Base-by-base conservation (phyloP, 1,139 yeast species). In the Hyphopichia wangnamkhiaoensis region DNA sequence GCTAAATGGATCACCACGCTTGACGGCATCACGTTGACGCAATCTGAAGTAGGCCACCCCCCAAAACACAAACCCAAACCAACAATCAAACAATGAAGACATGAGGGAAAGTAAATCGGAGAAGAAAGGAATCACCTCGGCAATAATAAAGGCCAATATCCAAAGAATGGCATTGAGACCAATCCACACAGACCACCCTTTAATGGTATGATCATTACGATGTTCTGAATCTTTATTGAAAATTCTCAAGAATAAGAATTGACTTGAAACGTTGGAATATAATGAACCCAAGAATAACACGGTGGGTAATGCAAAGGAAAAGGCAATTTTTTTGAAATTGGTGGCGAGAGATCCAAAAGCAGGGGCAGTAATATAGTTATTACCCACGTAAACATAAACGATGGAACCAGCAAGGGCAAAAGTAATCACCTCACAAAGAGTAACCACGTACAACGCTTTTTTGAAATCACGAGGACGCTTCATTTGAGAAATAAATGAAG, bases 61-160 rank as follows among this genome's bases (percentile, higher is more conserved):
- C 84, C 84, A 80, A 51, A 79, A 80, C 16, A 79, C 75, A 51
- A 76, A 80, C 0, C 84, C 84, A 50, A 80, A 80, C 80, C 82
- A 80, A 53, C 83, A 76, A 54, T 79, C 84, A 50, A 80, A 80
- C 37, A 80, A 61, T 3, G 84, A 78, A n/a, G 79, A 73, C 84
- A 80, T 79, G 51, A 80, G 62, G 5, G 82, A 70, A 34, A 80
- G 63, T 47, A 80, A 59, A 50, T 79, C 84, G 23, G 79, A 69
- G 56, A 80, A 80, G 57, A 80, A 79, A 12, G 85, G 85, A 51
- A 80, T 79, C 24, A 77, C 83, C 52, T 80, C 82, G 2, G 84
- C 83, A 51, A 80, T 65, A 17, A 80, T 58, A 46, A 79, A 80
- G 0, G 82, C 82, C 19, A 72, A 31, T n/a, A 68, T 54, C 84